Evolutionary conservation across 495 filamentous ascomycete genomes (phyloP).

Genomic region (Poronia punctata): DNA sequence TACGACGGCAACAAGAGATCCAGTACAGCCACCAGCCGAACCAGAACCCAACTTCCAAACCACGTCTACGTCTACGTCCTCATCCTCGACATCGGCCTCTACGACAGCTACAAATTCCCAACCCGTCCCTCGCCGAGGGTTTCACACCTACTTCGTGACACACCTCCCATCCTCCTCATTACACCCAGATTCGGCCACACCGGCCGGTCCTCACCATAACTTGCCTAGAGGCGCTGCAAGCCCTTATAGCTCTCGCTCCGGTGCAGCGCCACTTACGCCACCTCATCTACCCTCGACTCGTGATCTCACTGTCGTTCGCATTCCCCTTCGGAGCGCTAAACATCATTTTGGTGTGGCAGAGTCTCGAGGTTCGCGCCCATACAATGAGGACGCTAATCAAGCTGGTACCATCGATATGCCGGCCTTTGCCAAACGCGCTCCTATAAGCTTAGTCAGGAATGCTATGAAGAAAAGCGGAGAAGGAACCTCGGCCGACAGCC

Average conservation of each 20-base stretch:
- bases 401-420: slow-evolving; percentile 90
- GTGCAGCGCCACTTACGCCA: slow-evolving; percentile 45
- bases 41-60: slow-evolving; percentile 12
- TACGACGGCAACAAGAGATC: too few relatives aligned
- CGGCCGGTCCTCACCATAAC: slow-evolving; percentile 64
- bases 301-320: slow-evolving; percentile 95
- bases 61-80: too few relatives aligned
- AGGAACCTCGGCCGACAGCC: slow-evolving; percentile 59
- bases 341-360: slow-evolving; percentile 84
- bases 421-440: slow-evolving; percentile 78
- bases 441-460: slow-evolving; percentile 56
- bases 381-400: slow-evolving; percentile 94
- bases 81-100: slow-evolving; percentile 7
- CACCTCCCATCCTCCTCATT: slow-evolving; percentile 89
- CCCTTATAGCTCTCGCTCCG: slow-evolving; percentile 61
- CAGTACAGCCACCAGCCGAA: too few relatives aligned
- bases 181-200: slow-evolving; percentile 70
- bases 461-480: slow-evolving; percentile 38
- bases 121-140: slow-evolving; percentile 59
- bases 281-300: slow-evolving; percentile 51
- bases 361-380: slow-evolving; percentile 70
- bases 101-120: slow-evolving; percentile 14
- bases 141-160: slow-evolving; percentile 96
- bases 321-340: slow-evolving; percentile 86
- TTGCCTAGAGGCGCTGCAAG: slow-evolving; percentile 75